Conservation (phyloP, 2,329 filamentous ascomycete genomes). For the Trichothecium sympodiale region DNA sequence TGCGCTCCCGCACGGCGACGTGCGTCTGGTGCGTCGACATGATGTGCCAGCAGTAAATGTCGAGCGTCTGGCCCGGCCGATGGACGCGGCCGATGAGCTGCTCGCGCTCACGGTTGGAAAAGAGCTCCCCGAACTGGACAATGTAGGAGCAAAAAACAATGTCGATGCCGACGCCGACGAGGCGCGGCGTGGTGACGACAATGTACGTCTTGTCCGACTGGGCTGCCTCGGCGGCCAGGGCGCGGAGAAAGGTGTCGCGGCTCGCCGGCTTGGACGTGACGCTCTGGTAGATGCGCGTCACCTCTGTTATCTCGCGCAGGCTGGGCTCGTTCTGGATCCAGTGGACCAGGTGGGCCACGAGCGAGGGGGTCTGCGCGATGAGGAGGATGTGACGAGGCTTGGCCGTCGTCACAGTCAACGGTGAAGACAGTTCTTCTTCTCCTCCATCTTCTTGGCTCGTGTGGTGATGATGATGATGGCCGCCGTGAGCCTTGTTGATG, state of each 20-base stretch:
- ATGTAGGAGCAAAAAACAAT: conserved; percentile 1
- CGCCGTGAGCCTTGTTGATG: not conserved
- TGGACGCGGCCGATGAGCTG: conserved; percentile 1
- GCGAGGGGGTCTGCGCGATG: not conserved
- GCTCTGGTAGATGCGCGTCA: not conserved
- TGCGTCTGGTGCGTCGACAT: not conserved
- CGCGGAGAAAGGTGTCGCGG: not conserved
- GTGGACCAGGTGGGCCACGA: not conserved
- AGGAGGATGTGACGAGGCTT: not conserved
- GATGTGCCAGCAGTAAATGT: not conserved
- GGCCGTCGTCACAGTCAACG: not conserved
- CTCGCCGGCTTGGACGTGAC: not conserved
- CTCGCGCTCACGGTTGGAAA: conserved; percentile 1
- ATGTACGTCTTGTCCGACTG: not conserved
- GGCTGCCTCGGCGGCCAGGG: not conserved
- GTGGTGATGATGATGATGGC: too few species aligned
- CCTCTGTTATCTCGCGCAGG: not conserved
- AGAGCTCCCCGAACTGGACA: conserved; percentile 1
- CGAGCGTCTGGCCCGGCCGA: not conserved
- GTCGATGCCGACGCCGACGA: not conserved
- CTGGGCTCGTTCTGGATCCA: not conserved
- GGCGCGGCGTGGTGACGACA: not conserved
- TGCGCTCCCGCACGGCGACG: not conserved
- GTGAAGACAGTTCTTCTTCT: not conserved
- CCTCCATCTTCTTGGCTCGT: not conserved